Base-by-base conservation (phyloP, 495 filamentous ascomycete species). In the Lophiotrema nucula region DNA sequence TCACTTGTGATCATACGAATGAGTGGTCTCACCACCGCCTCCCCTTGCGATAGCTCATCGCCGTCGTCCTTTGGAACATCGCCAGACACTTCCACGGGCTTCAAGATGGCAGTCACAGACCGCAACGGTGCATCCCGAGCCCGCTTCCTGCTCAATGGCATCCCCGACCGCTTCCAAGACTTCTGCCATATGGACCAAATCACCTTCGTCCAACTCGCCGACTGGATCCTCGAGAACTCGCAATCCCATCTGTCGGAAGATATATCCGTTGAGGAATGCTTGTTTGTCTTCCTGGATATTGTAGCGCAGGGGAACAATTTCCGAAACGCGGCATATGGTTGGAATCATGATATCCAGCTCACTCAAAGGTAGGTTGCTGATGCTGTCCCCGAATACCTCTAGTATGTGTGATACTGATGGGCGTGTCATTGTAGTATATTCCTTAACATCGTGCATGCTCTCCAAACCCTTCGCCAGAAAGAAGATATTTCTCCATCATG, bases 181-280 rank as follows among this genome's bases (percentile, higher is more conserved):
- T 66, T 57, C 53, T 52, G 46, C 33, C 62, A 60, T 42, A 66
- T 66, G 62, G 62, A 66, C 37, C 57, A 61, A 33, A 52, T 61
- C 23, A 66, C 62, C 39, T 66, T 61, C 21, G 49, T 66, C 5
- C 52, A 57, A 26, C 44, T 66, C 23, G 62, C 62, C 21, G 62
- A 66, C 47, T 66, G 57, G 62, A 28, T 60, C 0, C 19, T 48
- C 10, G 62, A 53, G 33, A 52, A 66, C 53, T 23, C 33, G 11
- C n/a, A 57, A 15, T 53, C 53, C 1, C 53, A 18, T 11, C 43
- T 28, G 1, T 16, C 47, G 4, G 48, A 50, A 22, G 47, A 60
- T 18, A 53, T 61, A 22, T 56, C 48, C 35, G 28, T 66, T 13
- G 58, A 66, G 43, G 62, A 66, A 53, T 42, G 57, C 31, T 43